These are phyloP conservation scores for Silene noctiflora DNA, from an alignment of 179 eudicot genomes.

Conservation along the genomic window DNA sequence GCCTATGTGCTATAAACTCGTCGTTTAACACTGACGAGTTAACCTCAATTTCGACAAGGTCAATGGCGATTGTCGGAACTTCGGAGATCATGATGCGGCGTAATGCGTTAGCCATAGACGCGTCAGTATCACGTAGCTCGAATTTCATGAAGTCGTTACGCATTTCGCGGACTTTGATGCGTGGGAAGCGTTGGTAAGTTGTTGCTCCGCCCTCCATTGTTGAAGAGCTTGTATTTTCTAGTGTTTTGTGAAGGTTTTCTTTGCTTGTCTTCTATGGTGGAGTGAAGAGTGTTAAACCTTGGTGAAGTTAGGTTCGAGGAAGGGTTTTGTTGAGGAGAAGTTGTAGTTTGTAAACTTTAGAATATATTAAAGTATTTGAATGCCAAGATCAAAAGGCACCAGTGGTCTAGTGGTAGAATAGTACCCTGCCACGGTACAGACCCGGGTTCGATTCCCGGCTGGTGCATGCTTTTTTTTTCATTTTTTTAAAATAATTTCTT, in stretches of 20 bases:
- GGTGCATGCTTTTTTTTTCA: constrained; percentile 33
- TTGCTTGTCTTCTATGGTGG: no score
- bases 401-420: constrained; percentile 90
- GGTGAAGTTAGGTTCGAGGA: no score
- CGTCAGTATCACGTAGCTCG: constrained; percentile 79
- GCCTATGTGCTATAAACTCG: constrained; percentile 90
- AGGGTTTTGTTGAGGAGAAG: no score
- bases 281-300: no score
- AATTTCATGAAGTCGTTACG: constrained; percentile 71
- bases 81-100: constrained; percentile 94
- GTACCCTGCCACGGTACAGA: constrained; percentile 86
- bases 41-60: constrained; percentile 89
- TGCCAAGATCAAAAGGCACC: constrained; percentile 23
- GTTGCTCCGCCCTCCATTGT: constrained; percentile 64
- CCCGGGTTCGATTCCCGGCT: constrained; percentile 85
- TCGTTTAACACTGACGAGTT: constrained; percentile 91
- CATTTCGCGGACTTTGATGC: constrained; percentile 68
- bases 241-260: neutral
- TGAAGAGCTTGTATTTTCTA: neutral
- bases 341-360: no score
- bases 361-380: no score
- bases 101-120: constrained; percentile 84
- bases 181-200: constrained; percentile 79
- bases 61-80: constrained; percentile 92
- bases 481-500: no score